Conservation (phyloP, 768 basidiomycete genomes). For the Naematelia encephala region DNA sequence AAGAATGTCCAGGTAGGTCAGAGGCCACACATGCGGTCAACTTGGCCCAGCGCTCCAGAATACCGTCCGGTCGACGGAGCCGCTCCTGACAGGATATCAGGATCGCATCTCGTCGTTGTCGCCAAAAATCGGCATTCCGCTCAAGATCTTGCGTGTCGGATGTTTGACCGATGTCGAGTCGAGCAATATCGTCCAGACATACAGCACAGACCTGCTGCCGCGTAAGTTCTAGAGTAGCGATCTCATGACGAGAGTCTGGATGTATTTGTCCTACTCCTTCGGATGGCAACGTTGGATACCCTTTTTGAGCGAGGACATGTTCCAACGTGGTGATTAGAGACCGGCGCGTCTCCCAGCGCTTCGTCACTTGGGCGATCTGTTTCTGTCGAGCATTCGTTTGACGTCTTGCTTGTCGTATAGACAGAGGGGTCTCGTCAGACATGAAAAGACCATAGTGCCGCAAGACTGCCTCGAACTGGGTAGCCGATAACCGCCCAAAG, state of each 20-base stretch:
- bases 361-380: background rate
- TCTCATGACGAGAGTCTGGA: background rate
- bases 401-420: background rate
- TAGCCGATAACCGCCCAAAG: background rate
- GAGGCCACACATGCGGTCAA: background rate
- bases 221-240: background rate
- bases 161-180: background rate
- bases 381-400: background rate
- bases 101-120: background rate
- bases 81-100: background rate
- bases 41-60: background rate
- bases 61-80: background rate
- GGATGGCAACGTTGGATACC: background rate
- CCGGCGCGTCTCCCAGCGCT: background rate
- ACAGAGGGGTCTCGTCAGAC: no score
- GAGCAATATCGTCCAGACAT: background rate
- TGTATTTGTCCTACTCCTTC: background rate
- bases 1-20: no score
- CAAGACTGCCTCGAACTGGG: background rate
- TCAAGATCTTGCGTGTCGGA: background rate
- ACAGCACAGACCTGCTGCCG: background rate
- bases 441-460: background rate
- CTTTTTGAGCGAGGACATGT: background rate
- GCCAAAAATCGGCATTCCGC: background rate
- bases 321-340: background rate